Base-by-base conservation (phyloP, 257 asterid species). In the Phtheirospermum japonicum region DNA sequence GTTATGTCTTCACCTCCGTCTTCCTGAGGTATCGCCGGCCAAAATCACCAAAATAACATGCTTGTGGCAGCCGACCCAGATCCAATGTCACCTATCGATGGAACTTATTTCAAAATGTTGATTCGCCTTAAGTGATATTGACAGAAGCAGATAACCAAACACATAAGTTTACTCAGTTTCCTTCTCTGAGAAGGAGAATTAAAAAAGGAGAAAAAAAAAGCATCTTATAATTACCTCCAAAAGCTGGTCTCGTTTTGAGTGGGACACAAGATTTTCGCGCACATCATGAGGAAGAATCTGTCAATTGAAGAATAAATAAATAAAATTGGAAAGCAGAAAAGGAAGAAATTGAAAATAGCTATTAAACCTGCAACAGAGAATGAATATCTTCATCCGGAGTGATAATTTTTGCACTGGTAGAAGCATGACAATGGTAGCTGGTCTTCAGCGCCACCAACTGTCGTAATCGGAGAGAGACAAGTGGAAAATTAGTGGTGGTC, bases 201-300 rank as follows among this genome's bases (percentile, higher is more conserved):
- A n/a, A 58, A 3, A 16, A 4, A 42, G 13, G 14, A 4, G 20
- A n/a, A 48, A 55, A 9, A 12, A 37, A 34, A n/a, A 9, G 7
- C 33, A 63, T 9, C 2, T 23, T 3, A 23, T 23, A 1, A 32
- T 34, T 61, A 88, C 96, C 96, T 88, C 91, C 57, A 83, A 23
- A 56, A 85, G 82, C 31, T 77, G 77, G 70, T 75, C 79, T 50
- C 54, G 70, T 53, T 64, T 76, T 28, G 84, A 65, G 75, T 79
- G 74, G 43, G 59, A 51, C 66, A 73, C 48, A 57, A 88, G 79
- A 34, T 20, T 56, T 43, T 81, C 77, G 42, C 83, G 76, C 77
- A 88, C 66, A 77, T 88, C 94, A 60, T 43, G 49, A n/a, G 96
- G 96, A 46, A 88, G 83, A 75, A 85, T 81, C 94, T 88, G 78